These are phyloP conservation scores for Stagonosporopsis rhizophila DNA, from an alignment of 2,329 filamentous ascomycete genomes.

Conservation along the genomic window DNA sequence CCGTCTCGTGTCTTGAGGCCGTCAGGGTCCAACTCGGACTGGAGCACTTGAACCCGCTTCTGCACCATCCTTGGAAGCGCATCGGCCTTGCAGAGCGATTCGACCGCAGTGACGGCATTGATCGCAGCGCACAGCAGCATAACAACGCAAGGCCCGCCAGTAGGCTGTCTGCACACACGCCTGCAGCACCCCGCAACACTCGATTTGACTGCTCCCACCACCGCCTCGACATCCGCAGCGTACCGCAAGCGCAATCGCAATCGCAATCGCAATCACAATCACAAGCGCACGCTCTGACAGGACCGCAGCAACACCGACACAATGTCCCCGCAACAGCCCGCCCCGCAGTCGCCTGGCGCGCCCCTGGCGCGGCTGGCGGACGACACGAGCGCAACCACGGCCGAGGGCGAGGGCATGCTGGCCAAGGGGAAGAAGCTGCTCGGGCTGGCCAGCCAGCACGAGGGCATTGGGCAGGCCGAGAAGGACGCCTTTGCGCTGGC, in stretches of 20 bases:
- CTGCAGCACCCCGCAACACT: background rate
- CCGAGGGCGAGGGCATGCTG: slow-evolving; percentile 36
- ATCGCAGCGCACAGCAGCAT: slow-evolving; percentile 6
- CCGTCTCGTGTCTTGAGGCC: background rate
- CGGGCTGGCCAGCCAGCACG: slow-evolving; percentile 48
- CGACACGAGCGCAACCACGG: slow-evolving; percentile 3
- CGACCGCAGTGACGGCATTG: slow-evolving; percentile 17
- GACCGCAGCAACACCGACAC: background rate
- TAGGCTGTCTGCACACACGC: background rate
- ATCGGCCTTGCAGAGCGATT: slow-evolving; percentile 11
- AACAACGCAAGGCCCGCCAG: background rate
- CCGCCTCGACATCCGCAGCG: no score
- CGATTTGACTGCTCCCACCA: no score
- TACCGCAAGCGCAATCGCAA: no score
- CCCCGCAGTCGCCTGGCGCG: slow-evolving; percentile 5
- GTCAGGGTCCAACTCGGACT: slow-evolving; percentile 5
- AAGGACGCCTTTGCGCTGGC: slow-evolving; percentile 18
- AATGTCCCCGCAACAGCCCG: slow-evolving; percentile 12
- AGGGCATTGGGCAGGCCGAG: slow-evolving; percentile 26
- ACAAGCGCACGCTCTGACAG: no score
- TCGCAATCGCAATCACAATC: no score
- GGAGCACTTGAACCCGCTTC: slow-evolving; percentile 8
- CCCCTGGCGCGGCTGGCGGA: slow-evolving; percentile 12
- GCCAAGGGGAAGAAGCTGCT: slow-evolving; percentile 49
- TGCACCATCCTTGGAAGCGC: slow-evolving; percentile 15